Percentiles rank a stretch among this genome's conserved stretches.
Conservation (phyloP, 768 basidiomycete genomes). For the Boletus fagicola region DNA sequence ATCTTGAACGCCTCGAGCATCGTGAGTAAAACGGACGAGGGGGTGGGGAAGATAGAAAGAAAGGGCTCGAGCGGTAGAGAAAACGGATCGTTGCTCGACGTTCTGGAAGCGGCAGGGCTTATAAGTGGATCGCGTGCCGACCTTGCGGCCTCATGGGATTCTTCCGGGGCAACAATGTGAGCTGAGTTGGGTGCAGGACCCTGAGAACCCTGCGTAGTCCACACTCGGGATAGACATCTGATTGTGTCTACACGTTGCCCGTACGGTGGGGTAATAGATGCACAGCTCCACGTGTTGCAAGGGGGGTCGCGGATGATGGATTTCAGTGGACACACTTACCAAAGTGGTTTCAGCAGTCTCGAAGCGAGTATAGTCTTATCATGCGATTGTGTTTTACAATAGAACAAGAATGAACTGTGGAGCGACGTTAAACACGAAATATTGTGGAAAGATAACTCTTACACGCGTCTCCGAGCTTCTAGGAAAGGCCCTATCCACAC, state of each 20-base stretch:
- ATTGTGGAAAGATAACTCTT: neutral
- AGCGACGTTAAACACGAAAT: neutral
- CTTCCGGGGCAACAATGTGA: constrained; percentile 29
- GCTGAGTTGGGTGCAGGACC: constrained; percentile 13
- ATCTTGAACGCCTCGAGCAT: constrained; percentile 80
- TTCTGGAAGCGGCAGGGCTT: constrained; percentile 19
- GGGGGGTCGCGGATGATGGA: constrained; percentile 3
- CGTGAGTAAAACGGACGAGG: constrained; percentile 1
- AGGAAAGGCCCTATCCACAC: neutral
- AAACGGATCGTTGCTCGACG: constrained; percentile 17
- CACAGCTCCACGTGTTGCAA: constrained; percentile 20
- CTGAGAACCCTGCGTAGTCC: constrained; percentile 16
- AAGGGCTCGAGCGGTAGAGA: constrained; percentile 10
- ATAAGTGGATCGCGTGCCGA: constrained; percentile 29
- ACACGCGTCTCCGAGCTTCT: constrained; percentile 6
- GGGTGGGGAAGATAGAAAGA: neutral
- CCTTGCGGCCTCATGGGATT: constrained; percentile 24
- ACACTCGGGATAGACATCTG: constrained; percentile 1
- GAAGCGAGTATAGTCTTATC: neutral
- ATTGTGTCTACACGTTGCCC: constrained; percentile 17
- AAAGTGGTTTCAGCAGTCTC: neutral
- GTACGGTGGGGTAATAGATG: constrained; percentile 3
- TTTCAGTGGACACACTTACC: constrained; percentile 7
- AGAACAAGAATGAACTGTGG: neutral
- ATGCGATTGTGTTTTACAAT: neutral